phyloP scores from a whole-genome alignment of 179 eudicot species.

The Silene noctiflora region DNA sequence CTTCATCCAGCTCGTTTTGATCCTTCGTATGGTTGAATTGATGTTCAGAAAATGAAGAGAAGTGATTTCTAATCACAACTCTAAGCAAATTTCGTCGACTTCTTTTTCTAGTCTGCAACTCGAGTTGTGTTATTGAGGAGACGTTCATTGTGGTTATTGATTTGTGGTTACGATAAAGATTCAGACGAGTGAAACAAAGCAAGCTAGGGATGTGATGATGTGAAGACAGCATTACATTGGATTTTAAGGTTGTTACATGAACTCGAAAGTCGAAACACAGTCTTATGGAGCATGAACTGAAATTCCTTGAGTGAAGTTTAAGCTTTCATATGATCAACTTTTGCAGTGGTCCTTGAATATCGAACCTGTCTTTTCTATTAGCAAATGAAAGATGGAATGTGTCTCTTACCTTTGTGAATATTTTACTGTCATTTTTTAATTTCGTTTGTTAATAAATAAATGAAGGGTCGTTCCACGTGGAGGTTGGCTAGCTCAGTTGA shows the following conservation, averaged over 20 bases:
- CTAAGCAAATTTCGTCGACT: neutral
- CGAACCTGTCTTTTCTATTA: conserved; percentile 15
- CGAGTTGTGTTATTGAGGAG: neutral
- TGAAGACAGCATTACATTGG: conserved; percentile 6
- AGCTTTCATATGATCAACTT: conserved; percentile 2
- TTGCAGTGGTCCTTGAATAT: conserved; percentile 14
- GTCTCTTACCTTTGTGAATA: conserved; percentile 11
- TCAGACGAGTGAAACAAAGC: neutral
- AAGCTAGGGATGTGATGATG: neutral
- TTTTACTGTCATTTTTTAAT: neutral
- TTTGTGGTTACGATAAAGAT: neutral
- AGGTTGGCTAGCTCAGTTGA: no score
- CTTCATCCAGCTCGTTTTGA: no score
- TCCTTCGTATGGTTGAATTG: neutral
- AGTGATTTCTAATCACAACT: conserved; percentile 1
- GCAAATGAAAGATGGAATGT: neutral
- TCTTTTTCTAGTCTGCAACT: neutral
- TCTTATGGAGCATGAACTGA: neutral
- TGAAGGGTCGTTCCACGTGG: no score
- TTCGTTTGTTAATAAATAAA: no score
- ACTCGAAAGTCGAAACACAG: no score
- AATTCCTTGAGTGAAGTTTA: conserved; percentile 24
- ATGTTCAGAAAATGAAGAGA: neutral
- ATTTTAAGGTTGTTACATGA: neutral
- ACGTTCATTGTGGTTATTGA: no score